Evolutionary conservation across 2,329 filamentous ascomycete species (phyloP).

Genomic region (Calonectria ilicicola): DNA sequence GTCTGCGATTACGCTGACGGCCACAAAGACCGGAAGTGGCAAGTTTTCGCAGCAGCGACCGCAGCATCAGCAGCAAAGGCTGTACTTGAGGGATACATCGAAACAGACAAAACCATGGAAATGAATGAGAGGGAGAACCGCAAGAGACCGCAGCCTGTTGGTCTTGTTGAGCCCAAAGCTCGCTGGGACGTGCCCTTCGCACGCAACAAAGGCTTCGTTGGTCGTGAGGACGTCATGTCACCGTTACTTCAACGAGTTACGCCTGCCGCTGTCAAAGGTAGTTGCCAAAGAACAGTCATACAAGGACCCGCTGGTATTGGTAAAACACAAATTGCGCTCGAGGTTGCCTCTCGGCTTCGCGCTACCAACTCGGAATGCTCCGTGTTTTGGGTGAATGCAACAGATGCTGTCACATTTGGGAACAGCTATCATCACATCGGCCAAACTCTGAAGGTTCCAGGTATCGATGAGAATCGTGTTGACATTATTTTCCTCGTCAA

Average conservation of each 20-base stretch:
- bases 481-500: conserved; percentile 53
- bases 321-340: conserved; percentile 54
- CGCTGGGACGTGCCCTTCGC: conserved; percentile 36
- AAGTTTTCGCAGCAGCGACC: background rate
- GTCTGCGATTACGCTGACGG: background rate
- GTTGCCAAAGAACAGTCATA: conserved; percentile 15
- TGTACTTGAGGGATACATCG: background rate
- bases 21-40: background rate
- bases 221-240: conserved; percentile 27
- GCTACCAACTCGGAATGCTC: conserved; percentile 45
- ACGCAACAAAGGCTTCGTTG: conserved; percentile 42
- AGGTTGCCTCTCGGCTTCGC: conserved; percentile 46
- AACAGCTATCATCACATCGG: conserved; percentile 51
- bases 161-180: background rate
- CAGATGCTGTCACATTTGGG: conserved; percentile 45
- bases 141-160: background rate
- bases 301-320: conserved; percentile 51
- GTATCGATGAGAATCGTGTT: conserved; percentile 47
- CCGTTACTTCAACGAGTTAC: conserved; percentile 10
- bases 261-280: background rate
- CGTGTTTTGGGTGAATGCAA: conserved; percentile 55
- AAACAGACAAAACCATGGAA: background rate
- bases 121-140: too few species aligned
- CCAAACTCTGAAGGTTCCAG: conserved; percentile 38
- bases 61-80: background rate